Conservation (phyloP, 192 early-diverging fungal species). For the Coemansia sp. region DNA sequence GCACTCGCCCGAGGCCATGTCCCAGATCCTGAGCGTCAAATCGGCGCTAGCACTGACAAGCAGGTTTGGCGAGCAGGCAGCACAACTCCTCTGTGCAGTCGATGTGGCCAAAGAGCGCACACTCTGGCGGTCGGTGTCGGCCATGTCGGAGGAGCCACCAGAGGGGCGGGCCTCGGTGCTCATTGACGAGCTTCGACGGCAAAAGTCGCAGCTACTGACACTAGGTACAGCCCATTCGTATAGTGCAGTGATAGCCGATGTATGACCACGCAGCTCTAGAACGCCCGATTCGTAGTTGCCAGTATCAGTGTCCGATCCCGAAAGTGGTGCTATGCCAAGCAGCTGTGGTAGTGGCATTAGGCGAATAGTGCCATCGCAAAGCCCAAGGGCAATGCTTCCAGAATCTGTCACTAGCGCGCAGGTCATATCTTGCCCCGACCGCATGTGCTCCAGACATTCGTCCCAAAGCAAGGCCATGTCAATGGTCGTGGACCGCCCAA, state of each 20-base stretch:
- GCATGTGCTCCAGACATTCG: conserved; percentile 21
- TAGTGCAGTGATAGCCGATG: conserved; percentile 24
- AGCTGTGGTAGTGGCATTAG: conserved; percentile 27
- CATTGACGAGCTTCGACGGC: conserved; percentile 1
- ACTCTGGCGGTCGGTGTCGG: neutral
- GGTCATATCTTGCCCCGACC: conserved; percentile 10
- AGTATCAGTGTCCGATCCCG: neutral
- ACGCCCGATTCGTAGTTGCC: neutral
- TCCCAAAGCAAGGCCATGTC: conserved; percentile 28
- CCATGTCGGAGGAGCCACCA: neutral
- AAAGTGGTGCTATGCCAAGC: neutral
- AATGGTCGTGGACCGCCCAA: conserved; percentile 25
- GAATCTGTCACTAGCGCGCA: conserved; percentile 16
- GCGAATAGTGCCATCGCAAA: conserved; percentile 20
- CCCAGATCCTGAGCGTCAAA: conserved; percentile 45
- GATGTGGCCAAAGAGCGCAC: neutral
- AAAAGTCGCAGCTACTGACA: neutral
- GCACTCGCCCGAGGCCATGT: conserved; percentile 17
- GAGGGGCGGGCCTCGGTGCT: neutral
- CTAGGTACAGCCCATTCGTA: conserved; percentile 25
- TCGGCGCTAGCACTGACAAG: conserved; percentile 52
- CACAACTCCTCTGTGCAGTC: neutral
- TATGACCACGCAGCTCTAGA: conserved; percentile 28
- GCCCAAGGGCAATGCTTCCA: conserved; percentile 27
- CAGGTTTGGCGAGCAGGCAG: neutral